Evolutionary conservation across 306 rosid genomes (phyloP).

Genomic region (Prinsepia uniflora): DNA sequence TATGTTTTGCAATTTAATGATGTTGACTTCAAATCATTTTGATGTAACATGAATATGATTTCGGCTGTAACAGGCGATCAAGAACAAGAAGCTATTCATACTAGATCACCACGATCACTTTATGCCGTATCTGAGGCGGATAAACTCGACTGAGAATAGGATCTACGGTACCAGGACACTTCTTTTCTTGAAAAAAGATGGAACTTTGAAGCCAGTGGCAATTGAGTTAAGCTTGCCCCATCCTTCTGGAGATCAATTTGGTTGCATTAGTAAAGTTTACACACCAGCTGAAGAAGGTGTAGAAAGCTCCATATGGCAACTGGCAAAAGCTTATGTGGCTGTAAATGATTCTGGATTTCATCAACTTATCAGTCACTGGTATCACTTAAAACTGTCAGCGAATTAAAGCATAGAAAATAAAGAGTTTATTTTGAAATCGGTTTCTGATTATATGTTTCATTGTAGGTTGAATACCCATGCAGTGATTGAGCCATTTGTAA

Average conservation of each 20-base stretch:
- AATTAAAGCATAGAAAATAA: background rate
- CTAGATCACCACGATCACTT: constrained; percentile 57
- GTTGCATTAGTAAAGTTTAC: constrained; percentile 47
- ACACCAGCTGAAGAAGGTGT: constrained; percentile 45
- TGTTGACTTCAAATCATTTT: background rate
- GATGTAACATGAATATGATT: background rate
- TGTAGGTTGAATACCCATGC: constrained; percentile 80
- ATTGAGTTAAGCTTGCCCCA: constrained; percentile 56
- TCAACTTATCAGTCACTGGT: constrained; percentile 69
- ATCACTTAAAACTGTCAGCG: background rate
- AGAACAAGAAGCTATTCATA: constrained; percentile 21
- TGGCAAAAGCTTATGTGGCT: constrained; percentile 61
- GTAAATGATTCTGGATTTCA: constrained; percentile 62
- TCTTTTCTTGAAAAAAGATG: constrained; percentile 50
- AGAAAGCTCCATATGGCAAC: constrained; percentile 44
- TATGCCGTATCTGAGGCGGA: constrained; percentile 46
- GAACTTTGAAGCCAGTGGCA: constrained; percentile 60
- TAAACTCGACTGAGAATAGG: constrained; percentile 41
- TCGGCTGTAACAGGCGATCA: constrained; percentile 41
- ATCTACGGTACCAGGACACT: constrained; percentile 55
- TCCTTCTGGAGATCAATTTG: constrained; percentile 39
- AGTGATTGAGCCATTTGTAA: constrained; percentile 67
- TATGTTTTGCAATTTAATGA: background rate
- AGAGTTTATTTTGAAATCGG: background rate
- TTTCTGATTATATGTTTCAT: background rate